A percentile compares a stretch with the other conserved stretches of the same genome.
Conservation (phyloP, 352 stramenopile genomes). For the Globisporangium takayamanum region DNA sequence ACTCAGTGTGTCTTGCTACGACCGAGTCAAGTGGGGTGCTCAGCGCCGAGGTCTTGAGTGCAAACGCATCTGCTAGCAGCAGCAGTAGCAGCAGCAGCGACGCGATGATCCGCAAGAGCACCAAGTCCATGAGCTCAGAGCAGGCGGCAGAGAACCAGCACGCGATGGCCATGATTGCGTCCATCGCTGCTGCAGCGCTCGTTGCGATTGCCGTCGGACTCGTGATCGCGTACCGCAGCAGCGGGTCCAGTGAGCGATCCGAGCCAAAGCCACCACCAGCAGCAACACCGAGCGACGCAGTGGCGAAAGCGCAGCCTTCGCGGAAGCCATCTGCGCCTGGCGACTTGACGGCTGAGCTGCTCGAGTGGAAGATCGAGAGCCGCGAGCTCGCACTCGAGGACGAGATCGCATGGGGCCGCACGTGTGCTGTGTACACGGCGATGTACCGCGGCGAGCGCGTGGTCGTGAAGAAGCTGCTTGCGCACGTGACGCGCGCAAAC, state of each 20-base stretch:
- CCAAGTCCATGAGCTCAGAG: background rate
- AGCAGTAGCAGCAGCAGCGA: background rate
- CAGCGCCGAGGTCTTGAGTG: background rate
- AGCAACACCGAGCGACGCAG: background rate
- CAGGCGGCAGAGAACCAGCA: constrained; percentile 6
- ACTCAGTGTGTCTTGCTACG: background rate
- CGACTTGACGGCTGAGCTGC: background rate
- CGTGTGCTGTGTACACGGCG: constrained; percentile 11
- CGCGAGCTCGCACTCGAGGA: constrained; percentile 7
- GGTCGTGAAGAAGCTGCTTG: constrained; percentile 10
- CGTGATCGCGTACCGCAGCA: constrained; percentile 4
- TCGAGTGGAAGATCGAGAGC: constrained; percentile 5
- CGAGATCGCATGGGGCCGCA: constrained; percentile 11
- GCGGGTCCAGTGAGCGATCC: background rate
- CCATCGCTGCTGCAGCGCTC: background rate
- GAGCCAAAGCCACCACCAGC: background rate
- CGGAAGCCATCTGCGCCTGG: background rate
- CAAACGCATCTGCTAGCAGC: background rate
- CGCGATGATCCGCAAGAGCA: background rate
- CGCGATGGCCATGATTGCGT: constrained; percentile 7
- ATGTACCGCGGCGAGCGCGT: constrained; percentile 11
- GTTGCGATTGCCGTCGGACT: background rate
- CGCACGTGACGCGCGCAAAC: background rate
- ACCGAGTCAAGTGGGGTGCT: background rate
- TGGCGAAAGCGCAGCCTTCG: background rate